Base-by-base conservation (phyloP, 2,329 filamentous ascomycete genomes). In the Cladosporium phlei region DNA sequence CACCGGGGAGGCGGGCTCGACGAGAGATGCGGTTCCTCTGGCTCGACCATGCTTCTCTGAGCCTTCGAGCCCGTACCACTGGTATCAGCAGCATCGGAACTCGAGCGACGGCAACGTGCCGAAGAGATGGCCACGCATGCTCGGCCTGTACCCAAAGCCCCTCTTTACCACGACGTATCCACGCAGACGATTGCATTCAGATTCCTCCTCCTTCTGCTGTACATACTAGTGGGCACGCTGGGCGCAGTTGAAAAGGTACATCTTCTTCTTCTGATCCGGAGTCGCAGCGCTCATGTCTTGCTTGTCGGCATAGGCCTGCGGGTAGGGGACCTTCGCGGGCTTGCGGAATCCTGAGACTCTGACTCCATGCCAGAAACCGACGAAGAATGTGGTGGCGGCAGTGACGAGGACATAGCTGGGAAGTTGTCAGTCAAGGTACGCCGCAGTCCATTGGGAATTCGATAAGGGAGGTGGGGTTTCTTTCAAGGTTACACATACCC, bases 261-360 rank as follows among this genome's bases (percentile, higher is more conserved):
- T 62, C 17, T 57, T 65, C 58, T 62, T 56, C 66, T 66, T 72
- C 66, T 59, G 70, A 11, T 63, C 59, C 16, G 63, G 54, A 3
- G 66, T 62, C 1, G 60, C 57, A 16, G 64, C 74, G 12, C 64
- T 57, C 61, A 77, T 69, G 61, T 80, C 73, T 50, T 76, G 71
- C 38, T 69, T 63, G 17, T 75, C 75, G 22, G 80, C 79, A 65
- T 79, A 81, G 59, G 69, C 65, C 65, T 77, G 75, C 11, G 80
- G 80, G 62, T 82, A 82, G 12, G 69, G 68, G 50, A 82, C 66
- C 32, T 72, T 68, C 51, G 78, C 76, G 3, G 63, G 56, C 54
- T 72, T 74, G 65, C 80, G 77, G 62, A 71, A 66, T 17, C 32
- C 17, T 35, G 59, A 59, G 22, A 75, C 70, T 58, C 75, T 67